Conservation (phyloP, 768 basidiomycete genomes). For the Russula griseocarnosa region DNA sequence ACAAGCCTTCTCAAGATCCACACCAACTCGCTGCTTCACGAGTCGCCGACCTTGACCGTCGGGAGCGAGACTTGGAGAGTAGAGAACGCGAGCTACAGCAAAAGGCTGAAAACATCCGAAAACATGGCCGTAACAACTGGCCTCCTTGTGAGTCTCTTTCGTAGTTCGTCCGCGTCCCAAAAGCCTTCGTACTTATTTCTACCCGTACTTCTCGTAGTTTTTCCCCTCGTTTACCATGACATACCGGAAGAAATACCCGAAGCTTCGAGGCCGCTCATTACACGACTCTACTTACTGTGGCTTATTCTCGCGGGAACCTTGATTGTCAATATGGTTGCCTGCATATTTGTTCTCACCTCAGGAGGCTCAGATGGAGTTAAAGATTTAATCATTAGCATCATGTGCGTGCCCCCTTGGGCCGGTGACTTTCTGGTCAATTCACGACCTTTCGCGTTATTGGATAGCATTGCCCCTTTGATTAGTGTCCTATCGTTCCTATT, state of each 20-base stretch:
- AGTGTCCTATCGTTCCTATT: conserved; percentile 76
- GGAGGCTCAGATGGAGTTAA: conserved; percentile 72
- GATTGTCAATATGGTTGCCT: conserved; percentile 85
- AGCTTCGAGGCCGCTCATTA: conserved; percentile 70
- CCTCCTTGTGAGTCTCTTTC: conserved; percentile 65
- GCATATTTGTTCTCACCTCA: conserved; percentile 76
- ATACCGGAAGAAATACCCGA: conserved; percentile 88
- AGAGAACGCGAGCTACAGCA: conserved; percentile 71
- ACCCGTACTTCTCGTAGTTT: conserved; percentile 50
- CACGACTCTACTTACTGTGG: conserved; percentile 90
- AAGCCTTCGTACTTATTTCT: neutral
- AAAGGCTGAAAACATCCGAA: conserved; percentile 64
- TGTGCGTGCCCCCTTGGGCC: conserved; percentile 45
- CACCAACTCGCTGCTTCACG: conserved; percentile 39
- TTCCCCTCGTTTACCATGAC: conserved; percentile 91
- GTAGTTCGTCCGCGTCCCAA: conserved; percentile 5
- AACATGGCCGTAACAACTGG: conserved; percentile 88
- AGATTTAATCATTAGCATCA: conserved; percentile 78
- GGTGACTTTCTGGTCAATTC: conserved; percentile 25
- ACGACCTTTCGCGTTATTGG: conserved; percentile 29
- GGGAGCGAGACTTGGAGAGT: conserved; percentile 78
- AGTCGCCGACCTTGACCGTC: conserved; percentile 62
- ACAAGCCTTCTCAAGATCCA: conserved; percentile 28
- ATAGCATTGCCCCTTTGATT: conserved; percentile 78
- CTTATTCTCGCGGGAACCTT: conserved; percentile 80